Evolutionary conservation across 2,329 filamentous ascomycete species (phyloP), one percentile per base, ranked within the genome.

Genomic region (Aaosphaeria pasadenensis): DNA sequence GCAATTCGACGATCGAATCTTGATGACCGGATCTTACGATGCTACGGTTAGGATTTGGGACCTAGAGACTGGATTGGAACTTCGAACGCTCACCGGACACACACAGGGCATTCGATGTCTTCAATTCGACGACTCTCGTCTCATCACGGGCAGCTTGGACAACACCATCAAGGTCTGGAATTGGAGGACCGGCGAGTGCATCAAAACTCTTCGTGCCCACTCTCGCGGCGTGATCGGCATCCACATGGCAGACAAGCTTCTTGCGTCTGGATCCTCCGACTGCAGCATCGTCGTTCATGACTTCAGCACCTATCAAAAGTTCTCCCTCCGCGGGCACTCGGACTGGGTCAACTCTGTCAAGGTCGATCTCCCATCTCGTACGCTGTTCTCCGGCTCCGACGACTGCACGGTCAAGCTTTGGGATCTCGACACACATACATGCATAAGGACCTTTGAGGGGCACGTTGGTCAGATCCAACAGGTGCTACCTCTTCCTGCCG

Each of bases 271-370:
- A 1, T 96, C 91, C 1, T 86, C 91, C 54, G 94, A 99, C 71
- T 85, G 84, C 67, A 92, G 87, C 1, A 86, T 97, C 69, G 91
- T 92, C 66, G 86, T 99, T 41, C 96, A 92, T 82, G 92, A 96
- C 69, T 94, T 95, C 62, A 82, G 88, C 60, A 89, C 88, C 49
- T 90, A 89, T 66, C 85, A 88, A 45, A 88, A 86, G 0, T 95
- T 87, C 58, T 80, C 84, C 44, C 78, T 99, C 9, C 84, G 86
- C 28, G 92, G 91, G 6, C 94, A 99, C 67, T 83, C 79, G 0
- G 91, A 97, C 68, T 97, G 92, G 89, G 91, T 99, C 60, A 99
- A 99, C 71, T 86, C 89, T n/a, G 92, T 97, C 31, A 87, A 87
- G 56, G 83, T 99, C 35, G 91, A 99, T 67, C 80, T 85, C 0